Evolutionary conservation across 106 monocot species (phyloP).

Genomic region (Dendrobium officinale): DNA sequence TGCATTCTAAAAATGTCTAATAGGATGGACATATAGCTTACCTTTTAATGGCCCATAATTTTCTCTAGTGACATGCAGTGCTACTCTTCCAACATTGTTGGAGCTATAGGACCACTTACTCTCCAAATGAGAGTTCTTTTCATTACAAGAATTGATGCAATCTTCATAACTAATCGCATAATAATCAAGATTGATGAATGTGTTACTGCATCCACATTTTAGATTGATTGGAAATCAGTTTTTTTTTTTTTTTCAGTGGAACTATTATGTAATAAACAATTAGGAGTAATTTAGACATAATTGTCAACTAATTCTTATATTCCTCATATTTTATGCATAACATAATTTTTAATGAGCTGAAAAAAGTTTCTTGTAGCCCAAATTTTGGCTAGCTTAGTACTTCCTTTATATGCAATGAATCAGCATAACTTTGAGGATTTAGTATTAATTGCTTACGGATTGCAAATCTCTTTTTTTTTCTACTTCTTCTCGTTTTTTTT

Average conservation of each 20-base stretch:
- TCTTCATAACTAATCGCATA: background rate
- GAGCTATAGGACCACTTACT: background rate
- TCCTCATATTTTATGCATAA: background rate
- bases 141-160: background rate
- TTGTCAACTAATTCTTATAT: background rate
- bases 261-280: background rate
- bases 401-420: too few relatives aligned
- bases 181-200: background rate
- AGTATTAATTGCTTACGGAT: background rate
- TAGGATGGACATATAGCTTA: too few relatives aligned
- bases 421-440: background rate
- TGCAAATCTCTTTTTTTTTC: too few relatives aligned
- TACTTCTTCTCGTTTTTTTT: too few relatives aligned
- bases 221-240: background rate
- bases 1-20: too few relatives aligned
- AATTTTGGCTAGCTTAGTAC: too few relatives aligned
- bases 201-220: background rate
- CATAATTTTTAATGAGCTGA: background rate
- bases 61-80: too few relatives aligned
- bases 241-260: background rate
- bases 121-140: background rate
- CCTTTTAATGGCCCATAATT: too few relatives aligned
- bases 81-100: too few relatives aligned
- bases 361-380: background rate
- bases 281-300: background rate